Evolutionary conservation across 2,329 filamentous ascomycete genomes (phyloP).

Genomic region (Fusarium sp.): DNA sequence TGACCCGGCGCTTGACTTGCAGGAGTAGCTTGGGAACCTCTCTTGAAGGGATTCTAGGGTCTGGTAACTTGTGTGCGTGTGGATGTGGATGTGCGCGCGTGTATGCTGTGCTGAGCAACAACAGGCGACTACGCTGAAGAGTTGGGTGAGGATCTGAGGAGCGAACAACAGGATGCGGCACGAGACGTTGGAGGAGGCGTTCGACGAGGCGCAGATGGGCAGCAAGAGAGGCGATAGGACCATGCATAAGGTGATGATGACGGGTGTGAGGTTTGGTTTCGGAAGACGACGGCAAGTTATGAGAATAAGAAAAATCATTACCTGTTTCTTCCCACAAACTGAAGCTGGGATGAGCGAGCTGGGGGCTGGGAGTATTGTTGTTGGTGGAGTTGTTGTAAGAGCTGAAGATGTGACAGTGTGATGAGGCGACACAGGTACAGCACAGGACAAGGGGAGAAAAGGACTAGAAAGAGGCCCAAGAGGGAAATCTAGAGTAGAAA

Average conservation of each 20-base stretch:
- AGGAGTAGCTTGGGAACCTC: constrained; percentile 44
- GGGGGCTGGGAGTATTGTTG: constrained; percentile 27
- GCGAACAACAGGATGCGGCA: constrained; percentile 20
- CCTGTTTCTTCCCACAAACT: constrained; percentile 12
- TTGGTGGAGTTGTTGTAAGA: constrained; percentile 39
- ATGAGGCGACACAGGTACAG: constrained; percentile 33
- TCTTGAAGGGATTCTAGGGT: constrained; percentile 37
- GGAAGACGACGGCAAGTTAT: constrained; percentile 7
- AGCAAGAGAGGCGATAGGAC: constrained; percentile 12
- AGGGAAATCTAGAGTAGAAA: constrained; percentile 40
- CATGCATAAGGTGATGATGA: background rate
- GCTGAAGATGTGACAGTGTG: constrained; percentile 43
- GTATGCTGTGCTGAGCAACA: constrained; percentile 37
- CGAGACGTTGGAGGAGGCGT: constrained; percentile 19
- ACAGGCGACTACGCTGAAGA: constrained; percentile 28
- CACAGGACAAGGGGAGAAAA: constrained; percentile 32
- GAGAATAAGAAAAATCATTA: constrained; percentile 6
- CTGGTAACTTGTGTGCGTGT: constrained; percentile 15
- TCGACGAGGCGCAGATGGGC: constrained; percentile 16
- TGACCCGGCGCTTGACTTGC: constrained; percentile 50
- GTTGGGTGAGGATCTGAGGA: constrained; percentile 14
- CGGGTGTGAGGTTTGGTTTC: constrained; percentile 1
- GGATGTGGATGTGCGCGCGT: constrained; percentile 27
- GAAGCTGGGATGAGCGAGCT: constrained; percentile 20
- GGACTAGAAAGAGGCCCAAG: constrained; percentile 41